A percentile compares a stretch with the other conserved stretches of the same genome.
Conservation (phyloP, 768 basidiomycete species). For the Boletus rubescentipes region DNA sequence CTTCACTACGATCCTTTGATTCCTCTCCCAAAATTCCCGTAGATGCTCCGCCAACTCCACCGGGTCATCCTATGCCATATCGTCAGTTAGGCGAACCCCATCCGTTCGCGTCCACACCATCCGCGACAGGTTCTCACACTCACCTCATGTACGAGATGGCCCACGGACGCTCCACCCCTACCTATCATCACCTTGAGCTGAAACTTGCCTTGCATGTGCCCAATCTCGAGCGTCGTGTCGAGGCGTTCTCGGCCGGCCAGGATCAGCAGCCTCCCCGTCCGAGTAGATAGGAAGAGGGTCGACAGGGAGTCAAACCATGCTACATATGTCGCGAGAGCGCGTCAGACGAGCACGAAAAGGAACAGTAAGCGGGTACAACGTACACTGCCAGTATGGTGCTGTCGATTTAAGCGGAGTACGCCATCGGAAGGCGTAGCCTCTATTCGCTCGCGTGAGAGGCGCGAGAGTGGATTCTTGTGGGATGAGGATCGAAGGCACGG, state of each 20-base stretch:
- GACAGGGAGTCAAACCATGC: conserved; percentile 93
- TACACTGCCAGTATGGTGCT: conserved; percentile 88
- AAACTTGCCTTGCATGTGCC: conserved; percentile 96
- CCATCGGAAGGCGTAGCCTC: conserved; percentile 57
- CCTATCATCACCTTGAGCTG: conserved; percentile 76
- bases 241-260: conserved; percentile 92
- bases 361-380: conserved; percentile 18
- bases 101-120: background rate
- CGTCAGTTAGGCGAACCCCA: background rate
- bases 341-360: conserved; percentile 1
- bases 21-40: conserved; percentile 88
- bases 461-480: conserved; percentile 41
- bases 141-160: conserved; percentile 95
- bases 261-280: conserved; percentile 83
- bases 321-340: conserved; percentile 28
- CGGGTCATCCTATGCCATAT: conserved; percentile 72
- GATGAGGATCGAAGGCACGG: conserved; percentile 77
- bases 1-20: conserved; percentile 69
- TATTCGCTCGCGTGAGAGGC: conserved; percentile 27
- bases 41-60: conserved; percentile 74
- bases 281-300: conserved; percentile 68
- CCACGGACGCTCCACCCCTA: conserved; percentile 56
- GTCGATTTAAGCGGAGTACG: conserved; percentile 81
- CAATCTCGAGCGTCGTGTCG: conserved; percentile 93
- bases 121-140: conserved; percentile 24